Percentiles rank a stretch among this genome's conserved stretches.
Conservation (phyloP, 2,329 filamentous ascomycete species). For the Cryphonectria radicalis region DNA sequence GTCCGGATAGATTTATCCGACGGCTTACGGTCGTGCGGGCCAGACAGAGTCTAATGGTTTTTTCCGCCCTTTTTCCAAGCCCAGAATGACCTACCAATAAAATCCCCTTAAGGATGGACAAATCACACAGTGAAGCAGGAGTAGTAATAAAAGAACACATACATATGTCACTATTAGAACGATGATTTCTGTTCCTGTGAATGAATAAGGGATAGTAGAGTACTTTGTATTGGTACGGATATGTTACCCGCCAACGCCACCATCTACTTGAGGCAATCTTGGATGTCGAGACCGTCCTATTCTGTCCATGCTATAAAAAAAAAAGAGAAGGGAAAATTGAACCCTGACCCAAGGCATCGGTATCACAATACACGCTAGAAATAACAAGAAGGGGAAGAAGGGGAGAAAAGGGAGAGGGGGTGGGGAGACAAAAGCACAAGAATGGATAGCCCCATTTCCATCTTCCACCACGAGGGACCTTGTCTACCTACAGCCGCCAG, state of each 20-base stretch:
- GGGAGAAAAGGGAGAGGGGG: no score
- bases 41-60: no score
- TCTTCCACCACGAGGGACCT: background rate
- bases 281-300: background rate
- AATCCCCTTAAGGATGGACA: background rate
- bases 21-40: background rate
- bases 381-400: background rate
- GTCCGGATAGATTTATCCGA: background rate
- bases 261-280: background rate
- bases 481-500: background rate
- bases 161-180: background rate
- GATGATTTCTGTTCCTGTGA: background rate
- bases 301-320: background rate
- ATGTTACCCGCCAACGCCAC: background rate
- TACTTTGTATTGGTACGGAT: background rate
- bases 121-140: background rate
- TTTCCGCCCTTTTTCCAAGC: no score
- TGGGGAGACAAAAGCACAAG: background rate
- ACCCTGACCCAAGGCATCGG: background rate
- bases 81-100: no score
- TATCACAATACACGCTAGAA: constrained; percentile 5
- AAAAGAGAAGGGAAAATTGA: background rate
- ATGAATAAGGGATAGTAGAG: background rate
- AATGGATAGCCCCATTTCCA: background rate
- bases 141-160: background rate